Conservation (phyloP, 2,329 filamentous ascomycete species). For the Paecilomyces niveus region DNA sequence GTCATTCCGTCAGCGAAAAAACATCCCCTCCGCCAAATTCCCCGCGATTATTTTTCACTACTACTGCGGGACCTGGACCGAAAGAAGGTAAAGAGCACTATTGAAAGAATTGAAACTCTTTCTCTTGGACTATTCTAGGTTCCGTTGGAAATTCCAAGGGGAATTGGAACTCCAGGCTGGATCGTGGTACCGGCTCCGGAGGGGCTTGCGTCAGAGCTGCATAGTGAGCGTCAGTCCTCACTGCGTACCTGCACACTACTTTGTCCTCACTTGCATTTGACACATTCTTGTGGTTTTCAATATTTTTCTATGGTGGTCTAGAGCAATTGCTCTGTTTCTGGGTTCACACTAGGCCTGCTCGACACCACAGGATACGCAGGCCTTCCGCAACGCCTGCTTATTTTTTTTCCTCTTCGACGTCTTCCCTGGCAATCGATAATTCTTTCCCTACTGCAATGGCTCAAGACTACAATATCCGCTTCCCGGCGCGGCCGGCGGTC, state of each 20-base stretch:
- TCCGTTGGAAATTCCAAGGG: not conserved
- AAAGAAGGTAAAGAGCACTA: not conserved
- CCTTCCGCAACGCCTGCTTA: not conserved
- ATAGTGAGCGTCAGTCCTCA: not conserved
- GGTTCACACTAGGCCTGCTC: not conserved
- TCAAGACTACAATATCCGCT: constrained; percentile 17
- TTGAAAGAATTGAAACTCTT: not conserved
- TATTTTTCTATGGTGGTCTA: not conserved
- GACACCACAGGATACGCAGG: not conserved
- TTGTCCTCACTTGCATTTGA: not conserved
- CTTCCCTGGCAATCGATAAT: not conserved
- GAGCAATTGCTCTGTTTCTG: not conserved
- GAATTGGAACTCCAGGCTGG: not conserved
- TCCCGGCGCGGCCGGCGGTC: constrained; percentile 23
- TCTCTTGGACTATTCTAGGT: not conserved
- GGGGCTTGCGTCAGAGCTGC: not conserved
- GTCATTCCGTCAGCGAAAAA: not conserved
- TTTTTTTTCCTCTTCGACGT: not conserved
- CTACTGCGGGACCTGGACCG: not conserved
- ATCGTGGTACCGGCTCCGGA: not conserved
- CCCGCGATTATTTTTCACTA: not conserved
- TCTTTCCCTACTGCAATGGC: constrained; percentile 3
- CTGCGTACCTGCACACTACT: not conserved
- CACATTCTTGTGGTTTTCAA: not conserved
- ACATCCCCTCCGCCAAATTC: not conserved